Conservation (phyloP, 768 basidiomycete species). For the Mrakia hoshinonis region DNA sequence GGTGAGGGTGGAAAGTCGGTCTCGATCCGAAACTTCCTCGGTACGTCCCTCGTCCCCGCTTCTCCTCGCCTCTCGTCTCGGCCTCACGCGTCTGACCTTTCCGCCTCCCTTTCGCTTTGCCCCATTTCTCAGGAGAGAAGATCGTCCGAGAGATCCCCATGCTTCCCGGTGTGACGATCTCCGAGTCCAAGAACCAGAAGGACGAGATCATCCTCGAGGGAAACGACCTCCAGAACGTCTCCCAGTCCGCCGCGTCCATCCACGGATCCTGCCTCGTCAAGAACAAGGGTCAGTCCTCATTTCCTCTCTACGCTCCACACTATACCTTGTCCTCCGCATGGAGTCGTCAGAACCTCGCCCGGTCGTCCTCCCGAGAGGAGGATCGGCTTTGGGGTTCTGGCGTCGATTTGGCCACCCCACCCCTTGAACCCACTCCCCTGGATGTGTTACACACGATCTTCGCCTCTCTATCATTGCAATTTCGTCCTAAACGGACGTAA, state of each 20-base stretch:
- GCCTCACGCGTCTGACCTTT: not conserved
- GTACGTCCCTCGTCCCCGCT: not conserved
- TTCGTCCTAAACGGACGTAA: constrained; percentile 11
- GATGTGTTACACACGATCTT: not conserved
- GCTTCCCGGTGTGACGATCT: constrained; percentile 74
- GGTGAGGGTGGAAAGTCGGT: constrained; percentile 60
- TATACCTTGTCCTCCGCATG: not conserved
- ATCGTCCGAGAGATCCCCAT: constrained; percentile 85
- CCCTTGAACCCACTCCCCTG: not conserved
- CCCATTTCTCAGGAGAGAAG: constrained; percentile 46
- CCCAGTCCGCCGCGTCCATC: constrained; percentile 95
- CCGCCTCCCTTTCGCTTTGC: not conserved
- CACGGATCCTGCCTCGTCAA: constrained; percentile 93
- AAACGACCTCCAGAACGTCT: constrained; percentile 93
- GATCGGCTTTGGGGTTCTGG: constrained; percentile 6
- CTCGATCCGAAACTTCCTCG: constrained; percentile 82
- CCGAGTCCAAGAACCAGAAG: constrained; percentile 85
- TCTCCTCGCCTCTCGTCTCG: not conserved
- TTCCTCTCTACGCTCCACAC: not conserved
- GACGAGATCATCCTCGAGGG: constrained; percentile 89
- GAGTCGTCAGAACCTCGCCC: not conserved
- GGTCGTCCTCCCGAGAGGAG: not conserved
- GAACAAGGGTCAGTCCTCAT: constrained; percentile 61
- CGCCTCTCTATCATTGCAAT: not conserved
- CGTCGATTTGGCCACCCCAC: not conserved